Percentiles rank a stretch among this genome's conserved stretches.
These are phyloP conservation scores for Didymella glomerata DNA, from an alignment of 2,329 filamentous ascomycete genomes.

Conservation along the genomic window DNA sequence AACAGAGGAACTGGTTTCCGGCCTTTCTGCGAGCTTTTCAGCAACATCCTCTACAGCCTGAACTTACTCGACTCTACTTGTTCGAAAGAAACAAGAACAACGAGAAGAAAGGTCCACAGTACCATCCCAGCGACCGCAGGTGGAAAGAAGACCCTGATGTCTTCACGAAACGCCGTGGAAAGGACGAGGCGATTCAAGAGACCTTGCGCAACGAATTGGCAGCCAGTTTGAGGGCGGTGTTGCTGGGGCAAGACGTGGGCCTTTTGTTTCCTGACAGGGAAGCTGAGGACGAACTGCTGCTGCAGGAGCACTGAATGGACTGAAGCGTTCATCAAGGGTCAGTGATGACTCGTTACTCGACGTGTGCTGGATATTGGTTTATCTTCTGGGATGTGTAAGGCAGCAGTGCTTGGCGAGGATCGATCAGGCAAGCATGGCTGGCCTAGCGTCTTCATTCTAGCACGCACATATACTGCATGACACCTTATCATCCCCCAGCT, in stretches of 20 bases:
- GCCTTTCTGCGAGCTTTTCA: constrained; percentile 14
- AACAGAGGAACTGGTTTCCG: constrained; percentile 5
- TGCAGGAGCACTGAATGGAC: neutral
- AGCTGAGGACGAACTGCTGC: constrained; percentile 5
- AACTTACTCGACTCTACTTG: neutral
- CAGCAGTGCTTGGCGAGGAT: constrained; percentile 4
- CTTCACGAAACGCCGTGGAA: neutral
- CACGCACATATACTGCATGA: neutral
- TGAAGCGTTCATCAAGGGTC: neutral
- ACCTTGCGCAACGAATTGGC: constrained; percentile 1
- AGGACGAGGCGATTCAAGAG: constrained; percentile 1
- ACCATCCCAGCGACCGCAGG: constrained; percentile 11
- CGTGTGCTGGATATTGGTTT: neutral
- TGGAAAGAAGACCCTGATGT: neutral
- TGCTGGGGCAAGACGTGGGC: constrained; percentile 1
- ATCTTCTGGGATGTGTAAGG: neutral
- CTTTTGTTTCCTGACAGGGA: constrained; percentile 11
- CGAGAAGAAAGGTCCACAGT: neutral
- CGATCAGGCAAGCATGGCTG: neutral
- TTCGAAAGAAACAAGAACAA: constrained; percentile 4
- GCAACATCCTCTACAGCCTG: neutral
- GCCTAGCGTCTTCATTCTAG: neutral
- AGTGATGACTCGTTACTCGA: neutral
- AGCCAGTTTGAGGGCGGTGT: constrained; percentile 7
- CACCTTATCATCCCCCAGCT: neutral